phyloP scores from a whole-genome alignment of 805 yeast species.

The Wickerhamiella alocasiicola region DNA sequence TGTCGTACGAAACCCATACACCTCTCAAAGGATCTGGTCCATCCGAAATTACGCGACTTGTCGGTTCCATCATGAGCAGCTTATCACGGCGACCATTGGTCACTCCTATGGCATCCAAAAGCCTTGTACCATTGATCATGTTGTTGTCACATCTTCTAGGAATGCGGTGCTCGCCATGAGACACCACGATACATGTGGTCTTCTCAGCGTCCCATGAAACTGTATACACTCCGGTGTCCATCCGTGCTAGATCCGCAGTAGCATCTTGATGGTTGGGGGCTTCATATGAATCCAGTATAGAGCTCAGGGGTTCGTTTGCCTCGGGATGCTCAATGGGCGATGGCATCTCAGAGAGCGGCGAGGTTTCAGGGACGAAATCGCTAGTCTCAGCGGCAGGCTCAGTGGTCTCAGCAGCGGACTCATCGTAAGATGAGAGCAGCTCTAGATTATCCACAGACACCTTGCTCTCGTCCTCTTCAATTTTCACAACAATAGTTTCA shows the following conservation, averaged over 20 bases:
- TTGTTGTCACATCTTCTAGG: constrained; percentile 22
- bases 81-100: constrained; percentile 22
- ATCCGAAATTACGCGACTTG: constrained; percentile 19
- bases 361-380: no score
- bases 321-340: no score
- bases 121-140: constrained; percentile 24
- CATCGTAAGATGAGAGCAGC: no score
- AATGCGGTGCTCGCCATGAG: constrained; percentile 11
- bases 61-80: constrained; percentile 19
- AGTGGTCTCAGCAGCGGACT: no score
- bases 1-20: constrained; percentile 22
- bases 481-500: no score
- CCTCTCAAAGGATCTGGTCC: constrained; percentile 22
- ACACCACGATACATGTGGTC: constrained; percentile 20
- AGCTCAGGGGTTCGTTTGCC: no score
- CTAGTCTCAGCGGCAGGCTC: no score
- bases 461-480: no score
- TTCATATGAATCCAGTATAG: no score
- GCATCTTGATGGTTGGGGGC: background rate
- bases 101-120: constrained; percentile 18
- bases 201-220: constrained; percentile 20
- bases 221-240: constrained; percentile 7
- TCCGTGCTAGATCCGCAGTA: background rate
- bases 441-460: no score
- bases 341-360: no score